phyloP scores from a whole-genome alignment of 805 yeast genomes.

The Barnettozyma populi region DNA sequence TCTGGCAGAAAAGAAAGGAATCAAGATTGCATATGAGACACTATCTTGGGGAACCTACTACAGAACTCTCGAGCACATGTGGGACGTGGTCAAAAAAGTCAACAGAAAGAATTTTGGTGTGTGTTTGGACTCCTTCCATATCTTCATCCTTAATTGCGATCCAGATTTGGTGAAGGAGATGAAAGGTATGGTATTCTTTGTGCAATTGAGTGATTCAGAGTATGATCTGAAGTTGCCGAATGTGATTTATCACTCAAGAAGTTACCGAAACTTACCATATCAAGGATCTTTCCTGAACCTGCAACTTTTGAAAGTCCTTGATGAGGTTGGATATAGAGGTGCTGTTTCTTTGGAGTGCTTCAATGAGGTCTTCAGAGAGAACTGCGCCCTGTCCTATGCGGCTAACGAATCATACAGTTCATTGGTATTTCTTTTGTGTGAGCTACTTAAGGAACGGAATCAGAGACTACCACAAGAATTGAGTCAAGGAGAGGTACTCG shows the following conservation, averaged over 20 bases:
- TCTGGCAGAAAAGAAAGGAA: conserved; percentile 7
- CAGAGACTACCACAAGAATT: background rate
- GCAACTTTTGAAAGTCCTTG: background rate
- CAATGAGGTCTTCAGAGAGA: conserved; percentile 2
- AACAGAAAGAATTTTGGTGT: conserved; percentile 25
- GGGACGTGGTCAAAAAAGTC: conserved; percentile 19
- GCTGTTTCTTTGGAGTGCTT: conserved; percentile 9
- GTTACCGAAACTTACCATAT: conserved; percentile 7
- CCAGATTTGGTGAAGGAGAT: conserved; percentile 9
- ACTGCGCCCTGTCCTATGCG: background rate
- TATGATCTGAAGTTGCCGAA: background rate
- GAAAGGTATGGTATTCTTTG: conserved; percentile 20
- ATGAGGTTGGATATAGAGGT: conserved; percentile 2
- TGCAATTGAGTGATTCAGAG: conserved; percentile 25
- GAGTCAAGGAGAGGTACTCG: background rate
- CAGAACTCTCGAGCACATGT: conserved; percentile 16
- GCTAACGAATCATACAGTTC: conserved; percentile 3
- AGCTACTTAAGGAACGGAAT: background rate
- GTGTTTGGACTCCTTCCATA: conserved; percentile 28
- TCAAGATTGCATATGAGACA: conserved; percentile 27
- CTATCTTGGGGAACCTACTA: conserved; percentile 25
- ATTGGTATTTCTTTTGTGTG: background rate
- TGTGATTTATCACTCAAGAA: conserved; percentile 6
- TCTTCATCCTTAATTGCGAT: conserved; percentile 13
- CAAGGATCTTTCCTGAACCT: conserved; percentile 6